Conservation (phyloP, 2,329 filamentous ascomycete species). For the Hysterium pulicare region DNA sequence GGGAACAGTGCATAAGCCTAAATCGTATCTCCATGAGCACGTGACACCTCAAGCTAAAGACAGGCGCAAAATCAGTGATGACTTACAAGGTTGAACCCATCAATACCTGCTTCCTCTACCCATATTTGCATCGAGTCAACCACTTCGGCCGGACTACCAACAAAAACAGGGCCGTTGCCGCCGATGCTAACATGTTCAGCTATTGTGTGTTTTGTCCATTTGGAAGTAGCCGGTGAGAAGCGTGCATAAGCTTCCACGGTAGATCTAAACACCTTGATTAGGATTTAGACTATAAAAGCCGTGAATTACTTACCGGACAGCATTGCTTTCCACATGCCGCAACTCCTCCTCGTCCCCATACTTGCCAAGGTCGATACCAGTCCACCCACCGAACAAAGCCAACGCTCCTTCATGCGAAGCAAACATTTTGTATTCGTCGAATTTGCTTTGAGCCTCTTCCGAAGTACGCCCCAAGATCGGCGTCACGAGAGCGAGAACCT, state of each 20-base stretch:
- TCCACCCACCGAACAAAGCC: conserved; percentile 72
- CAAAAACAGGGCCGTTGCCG: conserved; percentile 61
- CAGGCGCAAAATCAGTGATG: neutral
- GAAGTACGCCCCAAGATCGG: conserved; percentile 64
- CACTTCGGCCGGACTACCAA: conserved; percentile 63
- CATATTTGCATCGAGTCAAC: conserved; percentile 66
- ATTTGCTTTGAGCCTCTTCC: conserved; percentile 63
- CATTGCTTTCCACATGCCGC: conserved; percentile 59
- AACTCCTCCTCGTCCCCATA: conserved; percentile 64
- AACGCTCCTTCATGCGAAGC: conserved; percentile 65
- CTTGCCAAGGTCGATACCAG: conserved; percentile 60
- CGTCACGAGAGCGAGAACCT: conserved; percentile 64
- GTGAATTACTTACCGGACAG: conserved; percentile 37
- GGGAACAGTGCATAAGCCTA: conserved; percentile 64
- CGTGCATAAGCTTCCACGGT: conserved; percentile 56
- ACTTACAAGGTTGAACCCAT: conserved; percentile 71
- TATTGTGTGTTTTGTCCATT: conserved; percentile 71
- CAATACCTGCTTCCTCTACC: conserved; percentile 66
- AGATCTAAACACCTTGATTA: conserved; percentile 35
- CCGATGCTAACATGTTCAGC: conserved; percentile 66
- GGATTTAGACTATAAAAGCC: neutral
- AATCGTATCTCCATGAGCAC: neutral
- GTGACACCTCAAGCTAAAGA: too few species aligned
- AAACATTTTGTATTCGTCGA: conserved; percentile 58
- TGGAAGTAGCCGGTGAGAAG: conserved; percentile 57